Evolutionary conservation across 2,329 filamentous ascomycete species (phyloP).

Genomic region (Diaporthe nobilis): DNA sequence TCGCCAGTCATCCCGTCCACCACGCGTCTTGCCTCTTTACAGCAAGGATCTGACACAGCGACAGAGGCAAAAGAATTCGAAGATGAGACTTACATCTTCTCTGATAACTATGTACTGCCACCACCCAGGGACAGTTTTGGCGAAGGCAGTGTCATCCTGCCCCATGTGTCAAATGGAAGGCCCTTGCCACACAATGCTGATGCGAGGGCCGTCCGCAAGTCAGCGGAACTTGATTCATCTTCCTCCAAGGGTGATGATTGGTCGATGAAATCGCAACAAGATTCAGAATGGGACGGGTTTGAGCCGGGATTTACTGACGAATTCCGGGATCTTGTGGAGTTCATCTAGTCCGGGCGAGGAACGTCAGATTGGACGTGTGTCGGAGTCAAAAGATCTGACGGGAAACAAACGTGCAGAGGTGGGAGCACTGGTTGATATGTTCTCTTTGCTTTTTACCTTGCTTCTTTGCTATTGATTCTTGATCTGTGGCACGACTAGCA

Average conservation of each 20-base stretch:
- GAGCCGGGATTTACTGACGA: constrained; percentile 33
- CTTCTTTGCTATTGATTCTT: background rate
- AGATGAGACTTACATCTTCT: constrained; percentile 3
- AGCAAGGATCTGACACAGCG: background rate
- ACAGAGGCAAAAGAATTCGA: background rate
- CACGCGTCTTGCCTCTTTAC: background rate
- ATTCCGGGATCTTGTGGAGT: constrained; percentile 38
- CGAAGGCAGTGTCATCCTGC: background rate
- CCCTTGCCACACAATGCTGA: background rate
- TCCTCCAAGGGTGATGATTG: background rate
- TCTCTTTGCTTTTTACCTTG: background rate
- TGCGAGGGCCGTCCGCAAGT: background rate
- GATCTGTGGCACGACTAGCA: background rate
- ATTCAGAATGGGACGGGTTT: constrained; percentile 36
- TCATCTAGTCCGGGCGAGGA: constrained; percentile 15
- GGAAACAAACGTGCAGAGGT: too few relatives aligned
- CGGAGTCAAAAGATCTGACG: too few relatives aligned
- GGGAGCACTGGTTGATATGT: too few relatives aligned
- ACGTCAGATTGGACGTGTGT: background rate
- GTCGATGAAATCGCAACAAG: background rate
- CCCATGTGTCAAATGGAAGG: background rate
- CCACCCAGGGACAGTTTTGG: background rate
- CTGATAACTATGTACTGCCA: background rate
- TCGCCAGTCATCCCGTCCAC: background rate
- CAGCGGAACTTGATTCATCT: background rate